phyloP scores from a whole-genome alignment of 805 yeast species.

The Brettanomyces sp. region DNA sequence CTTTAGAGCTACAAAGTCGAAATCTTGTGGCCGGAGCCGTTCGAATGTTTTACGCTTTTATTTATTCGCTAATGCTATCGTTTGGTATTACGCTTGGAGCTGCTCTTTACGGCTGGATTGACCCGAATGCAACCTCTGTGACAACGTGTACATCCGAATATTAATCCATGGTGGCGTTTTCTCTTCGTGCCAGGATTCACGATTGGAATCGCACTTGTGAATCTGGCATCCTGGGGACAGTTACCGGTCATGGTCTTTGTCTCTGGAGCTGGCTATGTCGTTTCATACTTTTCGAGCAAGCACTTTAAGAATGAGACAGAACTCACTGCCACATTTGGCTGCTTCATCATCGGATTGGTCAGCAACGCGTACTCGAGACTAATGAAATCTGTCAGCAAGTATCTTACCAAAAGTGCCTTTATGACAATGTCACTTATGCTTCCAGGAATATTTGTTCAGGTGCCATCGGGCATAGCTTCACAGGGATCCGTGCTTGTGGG shows the following conservation, averaged over 20 bases:
- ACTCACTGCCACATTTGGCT: constrained; percentile 83
- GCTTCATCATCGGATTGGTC: constrained; percentile 79
- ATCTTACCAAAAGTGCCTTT: constrained; percentile 17
- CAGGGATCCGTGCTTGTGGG: constrained; percentile 82
- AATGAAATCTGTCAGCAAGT: constrained; percentile 49
- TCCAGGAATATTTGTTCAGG: constrained; percentile 91
- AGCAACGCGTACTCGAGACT: constrained; percentile 85
- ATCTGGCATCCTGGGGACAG: constrained; percentile 79
- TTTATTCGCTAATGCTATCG: constrained; percentile 82
- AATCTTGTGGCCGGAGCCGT: constrained; percentile 91
- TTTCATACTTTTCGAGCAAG: constrained; percentile 65
- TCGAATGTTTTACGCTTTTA: constrained; percentile 93
- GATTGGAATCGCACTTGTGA: constrained; percentile 53
- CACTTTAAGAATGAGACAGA: constrained; percentile 61
- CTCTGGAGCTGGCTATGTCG: constrained; percentile 74
- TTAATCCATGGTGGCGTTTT: constrained; percentile 54
- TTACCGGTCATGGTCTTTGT: constrained; percentile 76
- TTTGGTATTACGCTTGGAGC: constrained; percentile 94
- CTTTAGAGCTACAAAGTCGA: constrained; percentile 81
- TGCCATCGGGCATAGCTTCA: constrained; percentile 90
- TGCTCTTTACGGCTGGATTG: constrained; percentile 92
- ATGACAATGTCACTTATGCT: constrained; percentile 93
- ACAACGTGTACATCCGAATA: constrained; percentile 45
- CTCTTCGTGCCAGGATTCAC: constrained; percentile 75
- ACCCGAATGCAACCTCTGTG: constrained; percentile 56